phyloP scores from a whole-genome alignment of 225 moss, liverwort and hornwort species.

The Takakia lepidozioides region DNA sequence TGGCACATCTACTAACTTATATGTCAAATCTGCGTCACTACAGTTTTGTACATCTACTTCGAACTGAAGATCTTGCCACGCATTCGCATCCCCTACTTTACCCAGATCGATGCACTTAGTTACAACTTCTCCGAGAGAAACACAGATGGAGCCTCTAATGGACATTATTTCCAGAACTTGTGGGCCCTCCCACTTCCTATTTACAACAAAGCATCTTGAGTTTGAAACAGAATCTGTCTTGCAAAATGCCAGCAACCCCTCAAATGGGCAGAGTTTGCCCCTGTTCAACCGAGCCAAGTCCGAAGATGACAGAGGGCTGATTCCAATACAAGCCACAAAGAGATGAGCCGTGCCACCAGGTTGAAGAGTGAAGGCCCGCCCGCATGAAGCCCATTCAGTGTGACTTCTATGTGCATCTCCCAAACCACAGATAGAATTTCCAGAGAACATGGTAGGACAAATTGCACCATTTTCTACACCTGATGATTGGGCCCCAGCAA shows the following conservation, averaged over 20 bases:
- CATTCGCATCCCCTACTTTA: conserved; percentile 89
- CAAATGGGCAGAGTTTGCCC: conserved; percentile 49
- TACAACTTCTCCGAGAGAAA: conserved; percentile 59
- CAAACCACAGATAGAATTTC: conserved; percentile 4
- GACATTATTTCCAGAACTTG: conserved; percentile 62
- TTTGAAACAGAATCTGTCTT: conserved; percentile 4
- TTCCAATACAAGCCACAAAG: conserved; percentile 42
- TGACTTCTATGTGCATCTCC: conserved; percentile 14
- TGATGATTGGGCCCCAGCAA: neutral
- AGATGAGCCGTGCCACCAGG: conserved; percentile 43
- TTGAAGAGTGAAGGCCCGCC: conserved; percentile 39
- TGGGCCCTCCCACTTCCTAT: conserved; percentile 18
- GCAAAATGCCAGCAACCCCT: conserved; percentile 67
- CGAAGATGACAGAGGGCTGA: conserved; percentile 35
- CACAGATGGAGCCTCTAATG: conserved; percentile 64
- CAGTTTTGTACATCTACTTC: conserved; percentile 66
- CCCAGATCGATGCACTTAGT: conserved; percentile 69
- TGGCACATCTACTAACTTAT: conserved; percentile 65
- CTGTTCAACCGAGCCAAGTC: conserved; percentile 38
- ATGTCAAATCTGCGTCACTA: conserved; percentile 69
- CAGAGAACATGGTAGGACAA: conserved; percentile 13
- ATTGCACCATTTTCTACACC: conserved; percentile 11
- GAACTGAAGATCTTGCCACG: conserved; percentile 84
- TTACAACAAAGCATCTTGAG: no score
- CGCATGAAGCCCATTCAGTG: conserved; percentile 42